Percentiles rank a stretch among this genome's conserved stretches.
Conservation (phyloP, 495 filamentous ascomycete species). For the Tuber indicum region DNA sequence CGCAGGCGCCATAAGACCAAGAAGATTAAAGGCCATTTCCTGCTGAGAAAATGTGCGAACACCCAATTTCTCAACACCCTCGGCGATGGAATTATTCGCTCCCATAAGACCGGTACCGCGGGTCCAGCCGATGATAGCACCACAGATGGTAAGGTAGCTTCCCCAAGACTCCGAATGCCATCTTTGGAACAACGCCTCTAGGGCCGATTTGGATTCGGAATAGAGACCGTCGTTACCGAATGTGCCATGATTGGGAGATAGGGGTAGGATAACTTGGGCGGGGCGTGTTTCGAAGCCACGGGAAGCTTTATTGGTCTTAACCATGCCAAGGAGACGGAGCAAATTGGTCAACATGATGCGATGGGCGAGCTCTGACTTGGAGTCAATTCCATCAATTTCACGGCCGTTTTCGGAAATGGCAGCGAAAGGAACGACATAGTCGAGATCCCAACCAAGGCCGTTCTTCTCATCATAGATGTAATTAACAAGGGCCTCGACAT, state of each 20-base stretch:
- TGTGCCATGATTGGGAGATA: constrained; percentile 97
- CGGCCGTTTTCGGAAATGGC: constrained; percentile 96
- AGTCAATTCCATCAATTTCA: constrained; percentile 95
- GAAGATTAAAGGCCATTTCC: constrained; percentile 98
- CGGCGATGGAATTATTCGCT: constrained; percentile 95
- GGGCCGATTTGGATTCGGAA: constrained; percentile 91
- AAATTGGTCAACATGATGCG: constrained; percentile 99
- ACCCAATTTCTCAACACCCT: constrained; percentile 91
- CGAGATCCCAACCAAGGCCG: constrained; percentile 95
- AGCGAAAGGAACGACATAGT: constrained; percentile 93
- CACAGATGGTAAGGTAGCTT: constrained; percentile 96
- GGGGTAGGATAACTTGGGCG: constrained; percentile 88
- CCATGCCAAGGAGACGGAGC: constrained; percentile 75
- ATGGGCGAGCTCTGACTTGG: constrained; percentile 95
- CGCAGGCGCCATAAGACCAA: constrained; percentile 89
- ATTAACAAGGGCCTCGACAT: constrained; percentile 83
- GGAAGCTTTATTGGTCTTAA: constrained; percentile 82
- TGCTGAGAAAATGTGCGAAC: constrained; percentile 98
- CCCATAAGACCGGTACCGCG: constrained; percentile 97
- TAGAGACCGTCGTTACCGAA: constrained; percentile 98
- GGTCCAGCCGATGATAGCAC: constrained; percentile 98
- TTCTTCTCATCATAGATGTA: constrained; percentile 98
- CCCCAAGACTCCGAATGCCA: constrained; percentile 98
- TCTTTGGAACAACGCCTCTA: constrained; percentile 97
- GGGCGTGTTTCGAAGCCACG: constrained; percentile 90